These are phyloP conservation scores for Opeltia flavorubescens DNA, from an alignment of 495 filamentous ascomycete species.

Conservation along the genomic window DNA sequence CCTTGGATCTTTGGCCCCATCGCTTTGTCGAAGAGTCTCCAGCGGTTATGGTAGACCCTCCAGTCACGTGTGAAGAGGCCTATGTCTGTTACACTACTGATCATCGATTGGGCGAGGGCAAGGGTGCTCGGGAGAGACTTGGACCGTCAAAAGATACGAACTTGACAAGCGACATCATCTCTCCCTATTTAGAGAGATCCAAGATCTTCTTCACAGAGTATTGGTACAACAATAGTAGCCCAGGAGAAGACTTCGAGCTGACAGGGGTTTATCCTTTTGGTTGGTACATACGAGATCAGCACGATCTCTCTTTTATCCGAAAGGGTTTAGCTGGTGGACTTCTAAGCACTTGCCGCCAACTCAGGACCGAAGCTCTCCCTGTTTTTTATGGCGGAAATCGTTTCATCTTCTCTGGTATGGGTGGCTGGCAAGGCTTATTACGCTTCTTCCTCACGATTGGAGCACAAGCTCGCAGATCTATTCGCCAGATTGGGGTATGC, in stretches of 20 bases:
- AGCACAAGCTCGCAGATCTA: conserved; percentile 9
- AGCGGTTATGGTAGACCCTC: background rate
- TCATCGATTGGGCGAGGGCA: conserved; percentile 2
- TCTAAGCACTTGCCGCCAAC: conserved; percentile 11
- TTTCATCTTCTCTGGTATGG: conserved; percentile 12
- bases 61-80: no score
- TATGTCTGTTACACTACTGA: background rate
- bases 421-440: conserved; percentile 14
- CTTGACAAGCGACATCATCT: background rate
- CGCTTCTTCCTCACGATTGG: conserved; percentile 16
- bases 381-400: conserved; percentile 12
- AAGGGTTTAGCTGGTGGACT: conserved; percentile 14
- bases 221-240: background rate
- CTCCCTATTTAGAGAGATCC: background rate
- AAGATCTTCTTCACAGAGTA: background rate
- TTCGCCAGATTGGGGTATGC: conserved; percentile 9
- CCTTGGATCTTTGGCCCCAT: conserved; percentile 15
- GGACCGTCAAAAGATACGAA: background rate
- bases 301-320: conserved; percentile 10
- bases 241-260: no score
- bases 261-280: background rate
- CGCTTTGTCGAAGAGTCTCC: background rate
- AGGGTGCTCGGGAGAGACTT: background rate
- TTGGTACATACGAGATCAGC: conserved; percentile 12
- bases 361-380: conserved; percentile 7